Evolutionary conservation across 2,329 filamentous ascomycete genomes (phyloP).

Genomic region (Ascochyta viciae-villosae): DNA sequence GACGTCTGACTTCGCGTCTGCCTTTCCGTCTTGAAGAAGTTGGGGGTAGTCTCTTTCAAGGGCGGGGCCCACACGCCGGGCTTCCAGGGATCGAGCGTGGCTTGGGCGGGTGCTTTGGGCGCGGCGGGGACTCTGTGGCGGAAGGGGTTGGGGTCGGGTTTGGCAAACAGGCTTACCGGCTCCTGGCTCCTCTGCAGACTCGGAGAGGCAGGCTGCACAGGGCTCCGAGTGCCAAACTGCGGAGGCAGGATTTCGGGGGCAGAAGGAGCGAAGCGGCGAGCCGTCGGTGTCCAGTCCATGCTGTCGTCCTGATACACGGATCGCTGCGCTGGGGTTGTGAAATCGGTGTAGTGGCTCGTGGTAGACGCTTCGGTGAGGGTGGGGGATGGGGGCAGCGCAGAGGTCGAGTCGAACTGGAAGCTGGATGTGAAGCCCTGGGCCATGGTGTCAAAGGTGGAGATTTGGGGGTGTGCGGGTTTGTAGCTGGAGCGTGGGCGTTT

Average conservation of each 20-base stretch:
- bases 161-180: slow-evolving; percentile 31
- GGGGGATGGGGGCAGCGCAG: slow-evolving; percentile 42
- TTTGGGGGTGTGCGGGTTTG: slow-evolving; percentile 32
- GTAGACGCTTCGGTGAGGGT: slow-evolving; percentile 36
- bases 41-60: slow-evolving; percentile 59
- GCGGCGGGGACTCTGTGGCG: slow-evolving; percentile 74
- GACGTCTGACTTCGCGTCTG: slow-evolving; percentile 21
- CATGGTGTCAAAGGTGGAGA: slow-evolving; percentile 44
- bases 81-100: slow-evolving; percentile 67
- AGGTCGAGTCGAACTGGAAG: slow-evolving; percentile 45
- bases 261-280: slow-evolving; percentile 48
- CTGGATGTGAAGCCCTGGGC: slow-evolving; percentile 48
- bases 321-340: slow-evolving; percentile 28
- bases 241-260: slow-evolving; percentile 31
- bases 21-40: slow-evolving; percentile 58
- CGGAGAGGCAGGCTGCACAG: slow-evolving; percentile 9
- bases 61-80: slow-evolving; percentile 53
- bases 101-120: slow-evolving; percentile 70
- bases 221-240: slow-evolving; percentile 19
- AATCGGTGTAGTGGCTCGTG: slow-evolving; percentile 33
- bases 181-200: neutral
- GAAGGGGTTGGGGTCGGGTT: slow-evolving; percentile 62
- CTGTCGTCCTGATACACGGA: slow-evolving; percentile 54
- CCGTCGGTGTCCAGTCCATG: slow-evolving; percentile 78
- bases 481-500: slow-evolving; percentile 35